Conservation (phyloP, 176 grass and related monocot species). For the Leersia perrieri region DNA sequence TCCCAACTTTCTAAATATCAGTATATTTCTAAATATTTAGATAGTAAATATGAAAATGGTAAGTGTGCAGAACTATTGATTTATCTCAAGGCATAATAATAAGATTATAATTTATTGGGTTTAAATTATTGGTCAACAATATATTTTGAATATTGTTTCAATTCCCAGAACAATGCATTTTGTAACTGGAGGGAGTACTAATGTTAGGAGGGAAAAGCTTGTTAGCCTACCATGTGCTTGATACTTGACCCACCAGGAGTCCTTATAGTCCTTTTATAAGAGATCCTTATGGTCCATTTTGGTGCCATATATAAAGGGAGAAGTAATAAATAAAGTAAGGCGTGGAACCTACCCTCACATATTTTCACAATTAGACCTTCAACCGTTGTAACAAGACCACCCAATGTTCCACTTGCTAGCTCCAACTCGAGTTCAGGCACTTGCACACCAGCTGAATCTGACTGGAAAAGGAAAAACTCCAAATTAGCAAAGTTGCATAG, state of each 20-base stretch:
- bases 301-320: neutral
- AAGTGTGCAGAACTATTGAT: neutral
- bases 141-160: neutral
- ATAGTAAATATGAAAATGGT: neutral
- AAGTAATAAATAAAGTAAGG: neutral
- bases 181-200: neutral
- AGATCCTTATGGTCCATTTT: too few species aligned
- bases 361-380: slow-evolving; percentile 95
- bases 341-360: slow-evolving; percentile 65
- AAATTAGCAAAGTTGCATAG: slow-evolving; percentile 1
- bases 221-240: neutral
- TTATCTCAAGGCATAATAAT: neutral
- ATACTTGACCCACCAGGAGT: neutral
- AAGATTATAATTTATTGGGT: too few species aligned
- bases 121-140: neutral
- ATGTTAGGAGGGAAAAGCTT: neutral
- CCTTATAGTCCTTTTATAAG: neutral
- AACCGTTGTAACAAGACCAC: slow-evolving; percentile 90
- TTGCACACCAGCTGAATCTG: slow-evolving; percentile 69
- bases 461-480: slow-evolving; percentile 37
- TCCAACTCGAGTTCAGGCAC: slow-evolving; percentile 97
- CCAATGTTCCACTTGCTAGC: slow-evolving; percentile 77
- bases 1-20: neutral
- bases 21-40: neutral
- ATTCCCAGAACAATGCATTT: neutral